Evolutionary conservation across 2,329 filamentous ascomycete species (phyloP), one percentile per base, ranked within the genome.

Genomic region (Cephalotrichum gorgonifer): DNA sequence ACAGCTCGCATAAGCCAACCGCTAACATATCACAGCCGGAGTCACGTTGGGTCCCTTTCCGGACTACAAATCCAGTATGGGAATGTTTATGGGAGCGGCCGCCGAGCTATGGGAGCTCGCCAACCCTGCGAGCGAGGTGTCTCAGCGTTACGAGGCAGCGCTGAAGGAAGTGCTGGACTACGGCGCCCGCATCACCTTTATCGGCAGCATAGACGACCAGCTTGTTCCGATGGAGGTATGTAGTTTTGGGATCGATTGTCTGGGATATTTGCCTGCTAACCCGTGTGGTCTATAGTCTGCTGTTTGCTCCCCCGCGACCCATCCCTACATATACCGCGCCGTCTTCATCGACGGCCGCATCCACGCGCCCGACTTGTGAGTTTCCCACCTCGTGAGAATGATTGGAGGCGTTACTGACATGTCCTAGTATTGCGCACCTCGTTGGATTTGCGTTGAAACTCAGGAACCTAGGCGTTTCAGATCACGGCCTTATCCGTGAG

Each of bases 161-260:
- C 69, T 97, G 3, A 81, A 85, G 58, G 78, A 78, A 9, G 84
- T 85, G 2, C 71, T 98, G 6, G 76, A 83, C 15, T 85, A 88
- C 57, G 89, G 90, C 12, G 87, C 87, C 14, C 80, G 88, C 38
- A 79, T 97, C 44, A 86, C 89, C 1, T 96, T 90, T 62, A 76
- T 95, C 51, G 91, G 91, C 48, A 96, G 90, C 64, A 94, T 98
- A 47, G 93, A 98, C 62, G 93, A 98, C 64, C 93, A 98, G 64
- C 74, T 98, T 2, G 90, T 98, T 14, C 91, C 90, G 4, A 73
- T 98, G 61, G 91, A 96, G 73, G 85, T 86, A 64, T 26, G 48
- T 49, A 12, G 20, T 26, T 43, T 41, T n/a, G n/a, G n/a, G n/a
- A n/a, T n/a, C n/a, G n/a, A n/a, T n/a, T n/a, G n/a, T 41, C 51